Evolutionary conservation across 1,284 basidiomycete species (phyloP).

Genomic region (Cutaneotrichosporon sp.): DNA sequence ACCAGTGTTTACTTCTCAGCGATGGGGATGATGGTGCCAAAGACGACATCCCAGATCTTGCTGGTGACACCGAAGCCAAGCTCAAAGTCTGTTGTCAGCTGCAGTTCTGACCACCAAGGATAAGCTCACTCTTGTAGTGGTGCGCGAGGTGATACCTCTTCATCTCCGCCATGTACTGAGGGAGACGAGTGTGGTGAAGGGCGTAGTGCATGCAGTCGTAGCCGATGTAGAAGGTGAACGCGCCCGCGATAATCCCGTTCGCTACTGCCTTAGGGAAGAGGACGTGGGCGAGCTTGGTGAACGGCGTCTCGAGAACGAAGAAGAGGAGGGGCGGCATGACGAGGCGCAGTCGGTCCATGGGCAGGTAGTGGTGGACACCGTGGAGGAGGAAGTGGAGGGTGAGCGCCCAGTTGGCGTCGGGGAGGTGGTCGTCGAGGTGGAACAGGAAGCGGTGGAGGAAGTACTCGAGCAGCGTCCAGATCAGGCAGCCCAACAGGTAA

Average conservation of each 20-base stretch:
- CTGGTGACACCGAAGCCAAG: slow-evolving; percentile 95
- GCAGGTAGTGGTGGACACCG: slow-evolving; percentile 96
- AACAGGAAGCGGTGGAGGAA: slow-evolving; percentile 95
- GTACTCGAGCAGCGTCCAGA: slow-evolving; percentile 97
- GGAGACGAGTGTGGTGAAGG: slow-evolving; percentile 84
- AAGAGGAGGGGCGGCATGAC: slow-evolving; percentile 97
- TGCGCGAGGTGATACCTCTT: slow-evolving; percentile 98
- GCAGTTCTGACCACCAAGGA: background rate
- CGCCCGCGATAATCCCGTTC: slow-evolving; percentile 88
- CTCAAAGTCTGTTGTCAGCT: slow-evolving; percentile 68
- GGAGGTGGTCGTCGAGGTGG: slow-evolving; percentile 88
- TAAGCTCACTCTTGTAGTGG: slow-evolving; percentile 76
- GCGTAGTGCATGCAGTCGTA: slow-evolving; percentile 94
- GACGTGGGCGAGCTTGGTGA: slow-evolving; percentile 79
- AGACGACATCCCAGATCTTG: slow-evolving; percentile 93
- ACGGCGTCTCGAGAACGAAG: slow-evolving; percentile 72
- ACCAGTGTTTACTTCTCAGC: slow-evolving; percentile 6
- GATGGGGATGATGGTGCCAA: slow-evolving; percentile 69
- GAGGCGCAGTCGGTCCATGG: slow-evolving; percentile 91
- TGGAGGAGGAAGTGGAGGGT: slow-evolving; percentile 91
- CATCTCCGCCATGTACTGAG: slow-evolving; percentile 81
- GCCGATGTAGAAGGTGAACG: slow-evolving; percentile 84
- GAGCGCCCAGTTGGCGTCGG: slow-evolving; percentile 76
- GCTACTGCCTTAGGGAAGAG: slow-evolving; percentile 83
- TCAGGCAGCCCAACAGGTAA: slow-evolving; percentile 76